phyloP scores from a whole-genome alignment of 108 stramenopile genomes.

The Aurantiochytrium sp. region DNA sequence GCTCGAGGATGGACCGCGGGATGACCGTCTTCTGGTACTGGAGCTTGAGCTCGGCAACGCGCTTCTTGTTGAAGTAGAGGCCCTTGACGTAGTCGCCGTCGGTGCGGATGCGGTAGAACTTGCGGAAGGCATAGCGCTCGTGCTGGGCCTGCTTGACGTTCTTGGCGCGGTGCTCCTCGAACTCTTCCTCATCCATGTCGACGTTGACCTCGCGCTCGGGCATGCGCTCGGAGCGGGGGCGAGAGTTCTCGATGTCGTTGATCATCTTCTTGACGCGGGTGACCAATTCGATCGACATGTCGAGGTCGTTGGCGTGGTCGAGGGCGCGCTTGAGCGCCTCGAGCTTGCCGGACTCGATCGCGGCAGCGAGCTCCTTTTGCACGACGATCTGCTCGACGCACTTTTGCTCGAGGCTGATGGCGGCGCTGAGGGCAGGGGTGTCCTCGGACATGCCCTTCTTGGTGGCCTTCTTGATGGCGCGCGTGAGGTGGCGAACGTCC shows the following conservation, averaged over 20 bases:
- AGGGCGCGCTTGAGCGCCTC: constrained; percentile 51
- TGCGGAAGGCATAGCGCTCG: constrained; percentile 51
- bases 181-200: constrained; percentile 43
- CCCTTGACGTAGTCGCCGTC: constrained; percentile 60
- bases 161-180: constrained; percentile 46
- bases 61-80: constrained; percentile 52
- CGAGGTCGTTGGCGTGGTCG: constrained; percentile 53
- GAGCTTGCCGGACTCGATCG: background rate
- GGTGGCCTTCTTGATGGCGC: constrained; percentile 37
- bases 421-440: background rate
- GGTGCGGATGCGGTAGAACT: constrained; percentile 54
- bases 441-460: constrained; percentile 39
- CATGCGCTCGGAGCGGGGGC: background rate
- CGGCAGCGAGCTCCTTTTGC: constrained; percentile 11
- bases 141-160: constrained; percentile 41
- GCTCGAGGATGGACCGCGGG: constrained; percentile 54
- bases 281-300: constrained; percentile 46
- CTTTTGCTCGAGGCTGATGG: background rate
- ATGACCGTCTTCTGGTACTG: constrained; percentile 54
- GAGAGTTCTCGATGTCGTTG: constrained; percentile 44
- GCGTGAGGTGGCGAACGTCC: constrained; percentile 28
- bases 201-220: constrained; percentile 35
- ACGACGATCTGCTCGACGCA: constrained; percentile 21
- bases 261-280: constrained; percentile 39
- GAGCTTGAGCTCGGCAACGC: constrained; percentile 55